These are phyloP conservation scores for Cubamyces lactineus DNA, from an alignment of 768 basidiomycete genomes.

Conservation along the genomic window DNA sequence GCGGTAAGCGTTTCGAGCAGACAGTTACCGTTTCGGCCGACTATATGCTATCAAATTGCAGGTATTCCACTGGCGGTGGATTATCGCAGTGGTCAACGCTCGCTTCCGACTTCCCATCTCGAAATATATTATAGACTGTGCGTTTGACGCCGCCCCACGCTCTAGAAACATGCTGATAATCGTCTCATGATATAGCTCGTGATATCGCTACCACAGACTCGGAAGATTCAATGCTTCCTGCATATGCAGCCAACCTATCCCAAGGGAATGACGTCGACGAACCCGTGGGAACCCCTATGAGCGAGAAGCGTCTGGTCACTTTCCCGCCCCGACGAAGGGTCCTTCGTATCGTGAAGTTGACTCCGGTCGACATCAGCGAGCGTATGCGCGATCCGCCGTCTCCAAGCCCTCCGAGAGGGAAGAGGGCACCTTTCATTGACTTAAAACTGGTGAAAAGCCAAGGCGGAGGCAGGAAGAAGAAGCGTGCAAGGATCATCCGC, in stretches of 20 bases:
- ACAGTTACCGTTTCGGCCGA: not conserved
- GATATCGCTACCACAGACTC: no score
- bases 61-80: constrained; percentile 20
- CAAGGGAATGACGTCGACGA: not conserved
- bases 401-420: not conserved
- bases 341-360: no score
- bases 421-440: not conserved
- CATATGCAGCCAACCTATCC: not conserved
- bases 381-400: not conserved
- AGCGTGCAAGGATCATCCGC: not conserved
- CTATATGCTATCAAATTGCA: not conserved
- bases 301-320: no score
- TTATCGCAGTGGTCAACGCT: constrained; percentile 9
- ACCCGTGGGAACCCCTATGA: no score
- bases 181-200: no score
- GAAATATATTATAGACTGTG: constrained; percentile 9
- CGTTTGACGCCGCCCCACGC: not conserved
- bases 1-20: not conserved
- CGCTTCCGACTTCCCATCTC: constrained; percentile 17
- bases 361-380: no score
- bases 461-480: not conserved
- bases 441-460: not conserved
- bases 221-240: not conserved
- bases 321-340: no score
- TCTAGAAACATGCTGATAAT: not conserved